Conservation (phyloP, 106 monocot species). For the Amphibolis antarctica region DNA sequence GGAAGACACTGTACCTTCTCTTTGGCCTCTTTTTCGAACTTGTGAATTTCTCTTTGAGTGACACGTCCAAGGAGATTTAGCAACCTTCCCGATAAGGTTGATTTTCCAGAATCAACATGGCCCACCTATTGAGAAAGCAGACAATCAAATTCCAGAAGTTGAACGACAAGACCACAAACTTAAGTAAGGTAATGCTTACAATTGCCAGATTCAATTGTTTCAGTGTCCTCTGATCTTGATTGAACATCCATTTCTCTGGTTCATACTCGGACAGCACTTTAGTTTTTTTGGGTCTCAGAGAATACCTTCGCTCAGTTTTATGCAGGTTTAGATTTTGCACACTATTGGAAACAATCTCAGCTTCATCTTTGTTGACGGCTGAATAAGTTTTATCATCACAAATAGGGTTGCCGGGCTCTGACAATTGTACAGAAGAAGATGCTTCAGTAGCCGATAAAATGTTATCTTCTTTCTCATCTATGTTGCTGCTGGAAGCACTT, state of each 20-base stretch:
- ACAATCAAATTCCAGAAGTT: neutral
- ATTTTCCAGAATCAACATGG: slow-evolving; percentile 99
- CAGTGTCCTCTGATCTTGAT: slow-evolving; percentile 31
- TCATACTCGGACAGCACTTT: slow-evolving; percentile 32
- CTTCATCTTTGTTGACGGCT: slow-evolving; percentile 4
- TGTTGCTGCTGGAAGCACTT: slow-evolving; percentile 10
- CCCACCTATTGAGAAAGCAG: slow-evolving; percentile 45
- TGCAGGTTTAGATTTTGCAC: slow-evolving; percentile 41
- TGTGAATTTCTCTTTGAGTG: slow-evolving; percentile 89
- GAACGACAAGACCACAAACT: neutral
- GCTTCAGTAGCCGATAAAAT: neutral
- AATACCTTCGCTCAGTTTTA: slow-evolving; percentile 12
- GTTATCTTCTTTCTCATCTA: slow-evolving; percentile 19
- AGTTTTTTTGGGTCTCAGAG: slow-evolving; percentile 16
- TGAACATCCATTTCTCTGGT: slow-evolving; percentile 72
- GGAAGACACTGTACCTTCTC: slow-evolving; percentile 45
- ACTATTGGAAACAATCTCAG: slow-evolving; percentile 17
- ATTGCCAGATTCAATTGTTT: slow-evolving; percentile 81
- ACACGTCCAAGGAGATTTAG: slow-evolving; percentile 69
- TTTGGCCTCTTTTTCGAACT: slow-evolving; percentile 83
- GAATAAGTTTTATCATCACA: slow-evolving; percentile 12
- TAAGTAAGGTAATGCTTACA: slow-evolving; percentile 20
- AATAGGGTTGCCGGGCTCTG: slow-evolving; percentile 1
- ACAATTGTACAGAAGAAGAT: neutral
- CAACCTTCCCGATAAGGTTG: slow-evolving; percentile 77